phyloP scores from a whole-genome alignment of 1,284 basidiomycete genomes.

The Afroboletus lepidellus region DNA sequence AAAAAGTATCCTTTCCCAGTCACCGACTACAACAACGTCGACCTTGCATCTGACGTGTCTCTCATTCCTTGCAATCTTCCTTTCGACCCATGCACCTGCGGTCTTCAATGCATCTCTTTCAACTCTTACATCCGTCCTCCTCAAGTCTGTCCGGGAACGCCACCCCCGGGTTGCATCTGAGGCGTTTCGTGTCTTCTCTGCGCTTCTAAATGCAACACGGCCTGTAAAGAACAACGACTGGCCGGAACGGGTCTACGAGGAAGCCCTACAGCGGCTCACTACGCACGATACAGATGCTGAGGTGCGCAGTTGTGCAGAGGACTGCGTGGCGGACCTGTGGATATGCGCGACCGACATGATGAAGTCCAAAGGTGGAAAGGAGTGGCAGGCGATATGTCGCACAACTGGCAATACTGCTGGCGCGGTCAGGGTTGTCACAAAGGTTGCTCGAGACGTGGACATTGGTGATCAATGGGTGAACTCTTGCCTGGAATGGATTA shows the following conservation, averaged over 20 bases:
- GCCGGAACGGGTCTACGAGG: slow-evolving; percentile 71
- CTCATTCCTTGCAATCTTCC: slow-evolving; percentile 83
- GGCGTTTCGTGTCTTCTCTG: slow-evolving; percentile 78
- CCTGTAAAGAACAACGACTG: slow-evolving; percentile 62
- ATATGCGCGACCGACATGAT: slow-evolving; percentile 79
- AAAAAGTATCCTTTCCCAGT: slow-evolving; percentile 60
- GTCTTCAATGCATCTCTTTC: slow-evolving; percentile 64
- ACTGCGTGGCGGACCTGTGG: slow-evolving; percentile 83
- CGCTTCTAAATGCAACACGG: slow-evolving; percentile 61
- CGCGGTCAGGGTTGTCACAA: slow-evolving; percentile 69
- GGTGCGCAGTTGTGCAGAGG: slow-evolving; percentile 81
- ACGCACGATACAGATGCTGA: slow-evolving; percentile 89
- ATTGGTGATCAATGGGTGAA: slow-evolving; percentile 79
- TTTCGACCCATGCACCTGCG: slow-evolving; percentile 74
- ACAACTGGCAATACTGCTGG: slow-evolving; percentile 72
- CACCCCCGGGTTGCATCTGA: slow-evolving; percentile 81
- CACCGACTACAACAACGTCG: slow-evolving; percentile 67
- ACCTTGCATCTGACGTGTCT: slow-evolving; percentile 78
- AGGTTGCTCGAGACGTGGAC: slow-evolving; percentile 67
- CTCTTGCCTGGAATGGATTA: slow-evolving; percentile 74
- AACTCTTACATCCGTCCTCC: slow-evolving; percentile 68
- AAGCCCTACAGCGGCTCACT: slow-evolving; percentile 68
- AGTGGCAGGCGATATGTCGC: slow-evolving; percentile 82
- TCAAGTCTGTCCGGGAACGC: slow-evolving; percentile 68
- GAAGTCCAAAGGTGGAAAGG: slow-evolving; percentile 57